Percentiles rank a stretch among this genome's conserved stretches.
Evolutionary conservation across 306 rosid species (phyloP).

Genomic region (Comarum palustre): DNA sequence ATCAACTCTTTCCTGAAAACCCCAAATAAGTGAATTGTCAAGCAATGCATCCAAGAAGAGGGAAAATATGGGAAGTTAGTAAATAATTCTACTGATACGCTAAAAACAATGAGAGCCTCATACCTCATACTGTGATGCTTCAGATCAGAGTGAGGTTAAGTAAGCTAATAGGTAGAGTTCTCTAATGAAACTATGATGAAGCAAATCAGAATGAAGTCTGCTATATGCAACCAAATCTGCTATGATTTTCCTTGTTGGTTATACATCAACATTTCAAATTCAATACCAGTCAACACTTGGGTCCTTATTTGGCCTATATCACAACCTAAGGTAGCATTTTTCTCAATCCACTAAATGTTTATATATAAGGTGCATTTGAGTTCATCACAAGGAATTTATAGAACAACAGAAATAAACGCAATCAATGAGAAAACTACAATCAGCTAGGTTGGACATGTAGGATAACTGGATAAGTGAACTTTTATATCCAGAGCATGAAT

Average conservation of each 20-base stretch:
- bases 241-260: not conserved
- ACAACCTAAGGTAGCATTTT: slow-evolving; percentile 2
- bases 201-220: not conserved
- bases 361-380: no score
- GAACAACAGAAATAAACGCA: not conserved
- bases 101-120: not conserved
- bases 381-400: no score
- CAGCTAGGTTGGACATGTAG: not conserved
- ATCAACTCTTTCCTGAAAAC: not conserved
- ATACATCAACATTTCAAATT: not conserved
- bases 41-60: not conserved
- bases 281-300: not conserved
- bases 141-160: not conserved
- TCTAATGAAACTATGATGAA: not conserved
- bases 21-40: not conserved
- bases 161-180: not conserved
- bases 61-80: not conserved
- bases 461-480: not conserved
- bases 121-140: not conserved
- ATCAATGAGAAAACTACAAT: not conserved
- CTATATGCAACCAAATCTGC: not conserved
- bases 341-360: not conserved
- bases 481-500: not conserved
- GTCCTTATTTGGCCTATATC: not conserved
- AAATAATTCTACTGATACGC: not conserved